A percentile compares a stretch with the other conserved stretches of the same genome.
Conservation (phyloP, 2,329 filamentous ascomycete genomes). For the Lojkania enalia region DNA sequence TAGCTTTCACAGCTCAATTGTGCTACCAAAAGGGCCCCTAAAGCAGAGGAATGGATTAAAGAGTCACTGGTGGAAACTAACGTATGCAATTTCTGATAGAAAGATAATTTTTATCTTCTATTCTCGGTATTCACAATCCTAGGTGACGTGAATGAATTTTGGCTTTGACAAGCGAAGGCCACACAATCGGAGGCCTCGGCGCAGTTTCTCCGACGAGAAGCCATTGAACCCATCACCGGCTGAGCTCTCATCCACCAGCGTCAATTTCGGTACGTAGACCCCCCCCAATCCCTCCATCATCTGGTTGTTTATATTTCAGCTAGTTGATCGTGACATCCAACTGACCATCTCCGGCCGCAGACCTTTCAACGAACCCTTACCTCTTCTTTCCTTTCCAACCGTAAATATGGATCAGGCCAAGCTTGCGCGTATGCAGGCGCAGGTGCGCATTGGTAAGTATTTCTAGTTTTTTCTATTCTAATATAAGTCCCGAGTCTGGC, state of each 20-base stretch:
- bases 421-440: slow-evolving; percentile 50
- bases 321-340: background rate
- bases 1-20: too few species aligned
- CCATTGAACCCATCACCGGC: slow-evolving; percentile 22
- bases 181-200: slow-evolving; percentile 24
- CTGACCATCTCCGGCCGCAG: background rate
- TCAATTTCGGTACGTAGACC: slow-evolving; percentile 15
- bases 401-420: slow-evolving; percentile 52
- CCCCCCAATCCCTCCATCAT: background rate
- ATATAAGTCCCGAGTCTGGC: background rate
- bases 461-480: slow-evolving; percentile 2
- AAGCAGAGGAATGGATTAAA: too few species aligned
- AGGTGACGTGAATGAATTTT: slow-evolving; percentile 10
- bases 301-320: background rate
- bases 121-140: too few species aligned
- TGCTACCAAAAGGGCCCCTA: too few species aligned
- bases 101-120: too few species aligned
- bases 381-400: slow-evolving; percentile 29
- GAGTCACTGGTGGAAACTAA: too few species aligned
- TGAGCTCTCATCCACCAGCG: slow-evolving; percentile 13
- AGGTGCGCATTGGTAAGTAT: slow-evolving; percentile 49
- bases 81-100: too few species aligned
- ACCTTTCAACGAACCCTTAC: slow-evolving; percentile 14
- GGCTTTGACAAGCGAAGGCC: slow-evolving; percentile 18
- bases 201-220: slow-evolving; percentile 22